Percentiles rank a stretch among this genome's conserved stretches.
Conservation (phyloP, 2,329 filamentous ascomycete genomes). For the Nothopassalora personata region DNA sequence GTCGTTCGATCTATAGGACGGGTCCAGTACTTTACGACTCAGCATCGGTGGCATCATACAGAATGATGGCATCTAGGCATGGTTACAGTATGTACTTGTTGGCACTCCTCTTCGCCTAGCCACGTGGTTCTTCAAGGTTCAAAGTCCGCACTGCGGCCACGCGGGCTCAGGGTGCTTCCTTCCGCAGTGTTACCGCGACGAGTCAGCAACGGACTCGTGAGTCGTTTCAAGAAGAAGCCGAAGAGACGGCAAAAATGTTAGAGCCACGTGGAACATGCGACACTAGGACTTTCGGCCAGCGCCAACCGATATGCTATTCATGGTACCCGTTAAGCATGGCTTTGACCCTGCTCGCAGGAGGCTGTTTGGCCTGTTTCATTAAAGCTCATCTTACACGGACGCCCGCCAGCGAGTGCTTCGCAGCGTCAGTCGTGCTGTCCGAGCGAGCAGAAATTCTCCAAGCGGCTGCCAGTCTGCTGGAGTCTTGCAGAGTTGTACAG, state of each 20-base stretch:
- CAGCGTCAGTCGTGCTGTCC: background rate
- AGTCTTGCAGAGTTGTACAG: constrained; percentile 1
- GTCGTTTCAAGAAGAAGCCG: background rate
- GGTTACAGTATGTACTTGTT: too few species aligned
- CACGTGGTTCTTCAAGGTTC: background rate
- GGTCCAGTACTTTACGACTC: background rate
- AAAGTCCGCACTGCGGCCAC: background rate
- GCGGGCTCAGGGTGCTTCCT: background rate
- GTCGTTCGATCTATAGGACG: background rate
- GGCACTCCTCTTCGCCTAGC: background rate
- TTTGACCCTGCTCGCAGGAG: background rate
- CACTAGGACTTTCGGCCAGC: background rate
- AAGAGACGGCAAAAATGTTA: background rate
- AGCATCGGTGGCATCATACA: constrained; percentile 1
- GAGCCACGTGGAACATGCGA: background rate
- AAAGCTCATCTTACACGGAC: constrained; percentile 9
- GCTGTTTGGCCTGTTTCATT: constrained; percentile 12
- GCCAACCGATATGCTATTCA: background rate
- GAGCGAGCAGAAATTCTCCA: constrained; percentile 15
- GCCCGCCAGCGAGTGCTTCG: constrained; percentile 3
- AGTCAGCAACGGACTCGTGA: too few species aligned
- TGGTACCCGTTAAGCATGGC: background rate
- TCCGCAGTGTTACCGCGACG: background rate
- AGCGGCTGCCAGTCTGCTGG: constrained; percentile 12
- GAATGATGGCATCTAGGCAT: background rate